These are phyloP conservation scores for Diaporthe ilicicola DNA, from an alignment of 2,329 filamentous ascomycete genomes.

Conservation along the genomic window DNA sequence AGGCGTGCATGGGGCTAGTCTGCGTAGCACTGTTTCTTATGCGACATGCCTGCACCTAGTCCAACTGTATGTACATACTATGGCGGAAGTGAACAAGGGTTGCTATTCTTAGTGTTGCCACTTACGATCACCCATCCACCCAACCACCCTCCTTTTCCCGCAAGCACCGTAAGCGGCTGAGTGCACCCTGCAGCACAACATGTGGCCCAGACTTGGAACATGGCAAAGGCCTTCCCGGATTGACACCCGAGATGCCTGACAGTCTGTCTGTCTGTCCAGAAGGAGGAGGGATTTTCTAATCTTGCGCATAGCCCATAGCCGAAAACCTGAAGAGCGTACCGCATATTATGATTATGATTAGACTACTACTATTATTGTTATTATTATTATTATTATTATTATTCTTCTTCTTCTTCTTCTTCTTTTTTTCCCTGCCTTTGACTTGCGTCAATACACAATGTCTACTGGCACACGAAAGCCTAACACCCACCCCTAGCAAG, in stretches of 20 bases:
- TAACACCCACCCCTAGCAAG: too few relatives aligned
- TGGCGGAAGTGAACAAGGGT: neutral
- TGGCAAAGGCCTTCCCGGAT: neutral
- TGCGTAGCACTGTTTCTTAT: neutral
- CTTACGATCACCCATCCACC: neutral
- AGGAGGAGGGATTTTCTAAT: neutral
- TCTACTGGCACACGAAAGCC: too few relatives aligned
- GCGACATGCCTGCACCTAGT: too few relatives aligned
- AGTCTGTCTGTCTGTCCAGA: neutral
- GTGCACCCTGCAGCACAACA: neutral
- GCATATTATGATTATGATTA: too few relatives aligned
- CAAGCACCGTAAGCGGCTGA: neutral
- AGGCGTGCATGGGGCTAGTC: neutral
- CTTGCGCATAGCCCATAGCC: neutral
- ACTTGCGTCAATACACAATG: too few relatives aligned
- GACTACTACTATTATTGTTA: too few relatives aligned
- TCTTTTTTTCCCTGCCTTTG: too few relatives aligned
- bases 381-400: too few relatives aligned
- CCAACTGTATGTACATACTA: neutral
- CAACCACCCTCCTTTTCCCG: neutral
- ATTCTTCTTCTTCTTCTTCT: too few relatives aligned
- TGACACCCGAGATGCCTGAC: neutral
- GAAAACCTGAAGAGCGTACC: neutral
- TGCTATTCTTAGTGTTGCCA: slow-evolving; percentile 10
- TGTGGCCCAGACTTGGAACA: neutral